Conservation (phyloP, 805 yeast species). For the Ogataea polymorpha region DNA sequence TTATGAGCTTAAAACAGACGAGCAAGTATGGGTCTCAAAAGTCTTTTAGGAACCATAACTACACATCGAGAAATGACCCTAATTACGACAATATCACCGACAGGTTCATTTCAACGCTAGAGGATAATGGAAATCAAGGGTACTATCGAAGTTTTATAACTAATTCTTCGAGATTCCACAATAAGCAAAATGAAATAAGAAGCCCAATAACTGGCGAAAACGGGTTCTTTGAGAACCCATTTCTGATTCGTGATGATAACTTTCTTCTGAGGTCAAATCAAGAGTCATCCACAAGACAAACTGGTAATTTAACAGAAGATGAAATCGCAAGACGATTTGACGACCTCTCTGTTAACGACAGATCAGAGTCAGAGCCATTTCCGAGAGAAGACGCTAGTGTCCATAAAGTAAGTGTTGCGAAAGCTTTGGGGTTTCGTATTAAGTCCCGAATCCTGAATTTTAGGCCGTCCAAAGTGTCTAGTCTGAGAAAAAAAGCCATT, state of each 20-base stretch:
- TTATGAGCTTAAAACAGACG: conserved; percentile 8
- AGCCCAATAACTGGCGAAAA: conserved; percentile 14
- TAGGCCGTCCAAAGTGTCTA: conserved; percentile 22
- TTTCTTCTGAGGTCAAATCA: conserved; percentile 18
- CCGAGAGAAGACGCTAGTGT: conserved; percentile 12
- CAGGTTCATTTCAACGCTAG: conserved; percentile 25
- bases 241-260: conserved; percentile 21
- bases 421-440: conserved; percentile 45
- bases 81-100: conserved; percentile 27
- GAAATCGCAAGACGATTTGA: conserved; percentile 11
- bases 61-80: conserved; percentile 20
- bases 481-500: conserved; percentile 6
- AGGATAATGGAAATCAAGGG: conserved; percentile 25
- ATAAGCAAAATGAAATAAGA: conserved; percentile 3
- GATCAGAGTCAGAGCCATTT: conserved; percentile 3
- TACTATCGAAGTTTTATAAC: conserved; percentile 15
- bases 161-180: conserved; percentile 11
- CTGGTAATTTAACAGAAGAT: conserved; percentile 10
- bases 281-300: conserved; percentile 10
- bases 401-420: conserved; percentile 43
- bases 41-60: conserved; percentile 14
- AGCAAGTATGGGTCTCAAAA: conserved; percentile 10
- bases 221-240: conserved; percentile 15
- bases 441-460: conserved; percentile 41
- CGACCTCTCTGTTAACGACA: conserved; percentile 9